Evolutionary conservation across 2,329 filamentous ascomycete species (phyloP).

Genomic region (Fusarium chlamydosporum): DNA sequence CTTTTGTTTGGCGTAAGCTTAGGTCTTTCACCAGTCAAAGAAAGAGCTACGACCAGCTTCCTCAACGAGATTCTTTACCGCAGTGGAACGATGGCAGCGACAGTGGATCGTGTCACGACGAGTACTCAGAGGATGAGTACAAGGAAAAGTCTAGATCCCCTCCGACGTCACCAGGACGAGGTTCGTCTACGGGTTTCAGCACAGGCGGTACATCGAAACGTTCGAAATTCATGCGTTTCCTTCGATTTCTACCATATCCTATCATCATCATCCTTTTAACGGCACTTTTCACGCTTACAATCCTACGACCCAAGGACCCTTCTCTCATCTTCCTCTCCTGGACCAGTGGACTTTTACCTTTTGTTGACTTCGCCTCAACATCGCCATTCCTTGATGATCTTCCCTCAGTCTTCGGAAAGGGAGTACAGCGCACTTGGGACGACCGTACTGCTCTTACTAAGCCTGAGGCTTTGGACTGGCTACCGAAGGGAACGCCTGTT

Average conservation of each 20-base stretch:
- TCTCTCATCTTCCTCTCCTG: constrained; percentile 56
- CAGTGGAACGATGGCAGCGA: constrained; percentile 23
- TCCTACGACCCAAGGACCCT: constrained; percentile 53
- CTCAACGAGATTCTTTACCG: constrained; percentile 12
- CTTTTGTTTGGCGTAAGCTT: constrained; percentile 27
- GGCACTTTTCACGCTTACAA: constrained; percentile 44
- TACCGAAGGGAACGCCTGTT: constrained; percentile 34
- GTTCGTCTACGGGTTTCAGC: not conserved
- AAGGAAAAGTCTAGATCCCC: constrained; percentile 28
- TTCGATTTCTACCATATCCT: constrained; percentile 39
- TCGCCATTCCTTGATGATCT: constrained; percentile 51
- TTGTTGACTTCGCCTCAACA: constrained; percentile 54
- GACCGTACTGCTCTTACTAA: constrained; percentile 49
- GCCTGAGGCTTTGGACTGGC: constrained; percentile 45
- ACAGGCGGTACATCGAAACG: not conserved
- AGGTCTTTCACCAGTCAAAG: constrained; percentile 20
- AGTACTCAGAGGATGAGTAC: constrained; percentile 23
- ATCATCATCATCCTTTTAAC: constrained; percentile 47
- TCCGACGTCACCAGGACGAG: constrained; percentile 1
- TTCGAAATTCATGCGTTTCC: constrained; percentile 13
- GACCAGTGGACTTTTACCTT: constrained; percentile 54
- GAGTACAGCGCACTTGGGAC: constrained; percentile 50
- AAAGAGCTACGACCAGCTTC: constrained; percentile 24
- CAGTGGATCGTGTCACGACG: not conserved
- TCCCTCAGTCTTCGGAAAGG: constrained; percentile 46